Base-by-base conservation (phyloP, 2,329 filamentous ascomycete genomes). In the Boeremia exigua region DNA sequence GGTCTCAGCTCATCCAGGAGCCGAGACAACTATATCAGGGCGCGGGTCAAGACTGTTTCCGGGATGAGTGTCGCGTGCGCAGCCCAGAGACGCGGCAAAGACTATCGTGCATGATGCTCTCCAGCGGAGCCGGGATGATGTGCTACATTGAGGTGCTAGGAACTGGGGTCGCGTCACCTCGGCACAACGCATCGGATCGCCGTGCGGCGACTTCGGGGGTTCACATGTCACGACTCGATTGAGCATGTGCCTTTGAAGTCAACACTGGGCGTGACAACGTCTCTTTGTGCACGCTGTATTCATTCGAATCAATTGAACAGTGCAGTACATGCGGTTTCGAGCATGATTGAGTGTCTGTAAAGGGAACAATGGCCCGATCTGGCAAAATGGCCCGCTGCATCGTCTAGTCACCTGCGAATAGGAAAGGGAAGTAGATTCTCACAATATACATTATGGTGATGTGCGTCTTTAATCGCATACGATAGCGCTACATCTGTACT, bases 391-490 rank as follows among this genome's bases (percentile, higher is more conserved):
- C 29, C 29, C 29, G 29, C 29, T 4, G 6, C 29, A 12, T 30
- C 3, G 29, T 12, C 8, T 2, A 30, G 29, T 9, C 29, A 30
- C 29, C 7, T 30, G 29, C 29, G 11, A 30, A 30, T 2, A 12
- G 19, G 19, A 23, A 23, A 23, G 19, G 5, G 19, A 23, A 23
- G 19, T 5, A 23, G 19, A 23, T 23, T 23, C 19, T 23, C 19
- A 23, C 19, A 23, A 23, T 23, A 23, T 23, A 23, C 19, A 23
- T 23, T 23, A 23, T 23, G 19, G 47, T 25, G 34, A 46, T 58
- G 58, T 56, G 49, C 54, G 61, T 64, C 61, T 66, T 66, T 15
- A 42, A 65, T 43, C 58, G 36, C 38, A n/a, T n/a, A 39, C 53
- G 48, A 56, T 65, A 61, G 60, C 60, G 54, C 48, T 56, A 42